Percentiles rank a stretch among this genome's conserved stretches.
phyloP scores from a whole-genome alignment of 768 basidiomycete species.

The Mycena galopus region DNA sequence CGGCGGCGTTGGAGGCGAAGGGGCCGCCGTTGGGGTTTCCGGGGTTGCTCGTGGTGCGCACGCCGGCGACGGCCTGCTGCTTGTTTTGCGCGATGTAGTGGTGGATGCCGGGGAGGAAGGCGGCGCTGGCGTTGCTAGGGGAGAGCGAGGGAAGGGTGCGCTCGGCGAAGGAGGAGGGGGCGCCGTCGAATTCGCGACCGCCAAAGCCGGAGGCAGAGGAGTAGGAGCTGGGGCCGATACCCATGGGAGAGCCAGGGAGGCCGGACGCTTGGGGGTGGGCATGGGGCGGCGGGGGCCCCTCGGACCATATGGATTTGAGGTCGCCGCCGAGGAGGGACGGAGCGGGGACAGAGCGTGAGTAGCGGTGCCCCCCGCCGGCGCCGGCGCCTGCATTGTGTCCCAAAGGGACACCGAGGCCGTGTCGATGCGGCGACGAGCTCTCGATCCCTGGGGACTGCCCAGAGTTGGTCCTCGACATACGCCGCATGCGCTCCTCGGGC shows the following conservation, averaged over 20 bases:
- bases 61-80: constrained; percentile 14
- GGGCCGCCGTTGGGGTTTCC: not conserved
- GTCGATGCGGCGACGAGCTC: constrained; percentile 32
- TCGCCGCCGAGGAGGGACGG: constrained; percentile 77
- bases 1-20: constrained; percentile 27
- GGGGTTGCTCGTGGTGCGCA: constrained; percentile 54
- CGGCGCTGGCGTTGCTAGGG: constrained; percentile 86
- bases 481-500: constrained; percentile 84
- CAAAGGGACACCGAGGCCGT: constrained; percentile 38
- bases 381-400: constrained; percentile 34
- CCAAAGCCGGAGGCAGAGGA: constrained; percentile 62
- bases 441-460: constrained; percentile 48
- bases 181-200: constrained; percentile 19
- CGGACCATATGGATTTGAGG: constrained; percentile 86
- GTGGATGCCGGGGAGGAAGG: constrained; percentile 82
- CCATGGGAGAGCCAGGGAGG: constrained; percentile 43
- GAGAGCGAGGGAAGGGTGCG: constrained; percentile 44
- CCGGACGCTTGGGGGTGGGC: constrained; percentile 34
- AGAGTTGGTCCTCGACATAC: constrained; percentile 83
- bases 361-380: constrained; percentile 64
- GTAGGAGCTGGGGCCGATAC: constrained; percentile 57
- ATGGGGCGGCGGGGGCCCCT: constrained; percentile 39
- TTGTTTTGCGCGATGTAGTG: constrained; percentile 60
- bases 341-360: constrained; percentile 87
- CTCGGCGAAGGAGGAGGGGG: constrained; percentile 44